Conservation (phyloP, 1,284 basidiomycete species). For the Sanghuangporus baumii region DNA sequence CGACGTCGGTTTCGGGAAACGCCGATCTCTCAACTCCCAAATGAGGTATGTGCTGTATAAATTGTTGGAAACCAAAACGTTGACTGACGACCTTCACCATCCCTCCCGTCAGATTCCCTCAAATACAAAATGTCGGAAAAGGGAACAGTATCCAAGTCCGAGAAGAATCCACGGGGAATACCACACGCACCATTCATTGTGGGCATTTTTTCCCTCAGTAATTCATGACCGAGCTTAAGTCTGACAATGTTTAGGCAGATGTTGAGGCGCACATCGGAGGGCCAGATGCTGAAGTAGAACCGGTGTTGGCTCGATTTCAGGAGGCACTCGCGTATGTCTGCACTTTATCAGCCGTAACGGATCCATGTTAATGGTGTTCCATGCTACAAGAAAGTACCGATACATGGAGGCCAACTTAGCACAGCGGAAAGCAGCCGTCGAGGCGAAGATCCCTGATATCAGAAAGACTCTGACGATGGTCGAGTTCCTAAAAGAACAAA, state of each 20-base stretch:
- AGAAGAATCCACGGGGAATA: conserved; percentile 87
- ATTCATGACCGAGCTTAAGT: conserved; percentile 3
- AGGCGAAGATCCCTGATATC: conserved; percentile 97
- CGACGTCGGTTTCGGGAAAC: background rate
- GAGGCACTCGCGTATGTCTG: conserved; percentile 83
- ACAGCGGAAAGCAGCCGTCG: conserved; percentile 74
- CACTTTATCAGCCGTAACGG: conserved; percentile 19
- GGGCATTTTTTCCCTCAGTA: conserved; percentile 29
- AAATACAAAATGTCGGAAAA: conserved; percentile 32
- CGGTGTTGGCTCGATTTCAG: conserved; percentile 78
- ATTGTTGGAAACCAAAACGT: background rate
- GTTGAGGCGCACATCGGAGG: conserved; percentile 86
- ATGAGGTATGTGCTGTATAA: background rate
- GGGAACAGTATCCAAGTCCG: conserved; percentile 39
- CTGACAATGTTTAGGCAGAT: conserved; percentile 48
- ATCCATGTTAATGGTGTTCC: conserved; percentile 15
- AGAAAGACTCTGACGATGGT: conserved; percentile 91
- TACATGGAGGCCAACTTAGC: conserved; percentile 93
- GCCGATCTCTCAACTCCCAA: conserved; percentile 1
- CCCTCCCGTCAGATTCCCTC: background rate
- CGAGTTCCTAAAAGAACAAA: conserved; percentile 69
- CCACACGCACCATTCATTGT: conserved; percentile 95
- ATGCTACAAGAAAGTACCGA: conserved; percentile 82
- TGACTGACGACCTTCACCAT: background rate
- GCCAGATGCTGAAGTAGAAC: conserved; percentile 75